Evolutionary conservation across 2,329 filamentous ascomycete genomes (phyloP).

Genomic region (Sporothrix protearum): DNA sequence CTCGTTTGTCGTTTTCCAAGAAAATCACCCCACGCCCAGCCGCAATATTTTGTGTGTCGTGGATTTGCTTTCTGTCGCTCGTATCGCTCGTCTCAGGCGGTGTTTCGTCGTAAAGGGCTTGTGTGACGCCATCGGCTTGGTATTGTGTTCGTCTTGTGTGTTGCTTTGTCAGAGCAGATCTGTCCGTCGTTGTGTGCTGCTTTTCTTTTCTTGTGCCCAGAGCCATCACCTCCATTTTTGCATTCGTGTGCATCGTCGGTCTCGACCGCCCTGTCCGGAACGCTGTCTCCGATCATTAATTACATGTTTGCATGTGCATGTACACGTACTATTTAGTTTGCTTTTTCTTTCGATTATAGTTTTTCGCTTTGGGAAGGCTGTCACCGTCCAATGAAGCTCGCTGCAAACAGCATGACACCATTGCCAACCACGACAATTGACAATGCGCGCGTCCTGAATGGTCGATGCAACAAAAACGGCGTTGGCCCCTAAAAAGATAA

Average conservation of each 20-base stretch:
- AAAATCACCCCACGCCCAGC: neutral
- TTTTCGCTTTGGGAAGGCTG: slow-evolving; percentile 11
- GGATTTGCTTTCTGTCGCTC: neutral
- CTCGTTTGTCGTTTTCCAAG: neutral
- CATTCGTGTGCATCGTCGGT: neutral
- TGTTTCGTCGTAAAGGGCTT: slow-evolving; percentile 5
- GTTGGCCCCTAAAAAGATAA: neutral
- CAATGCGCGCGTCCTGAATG: slow-evolving; percentile 22
- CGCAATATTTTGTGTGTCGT: neutral
- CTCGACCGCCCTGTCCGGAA: neutral
- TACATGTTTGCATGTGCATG: neutral
- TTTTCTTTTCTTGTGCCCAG: neutral
- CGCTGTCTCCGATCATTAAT: slow-evolving; percentile 2
- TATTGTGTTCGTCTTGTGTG: neutral
- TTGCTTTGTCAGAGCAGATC: neutral
- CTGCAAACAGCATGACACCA: slow-evolving; percentile 20
- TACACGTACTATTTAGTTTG: too few relatives aligned
- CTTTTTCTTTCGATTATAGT: slow-evolving; percentile 6
- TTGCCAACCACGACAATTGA: slow-evolving; percentile 3
- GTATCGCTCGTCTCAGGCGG: neutral
- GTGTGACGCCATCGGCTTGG: slow-evolving; percentile 10
- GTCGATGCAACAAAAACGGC: neutral
- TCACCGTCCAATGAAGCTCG: slow-evolving; percentile 16
- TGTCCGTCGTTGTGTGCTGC: neutral
- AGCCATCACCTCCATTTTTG: neutral